Conservation (phyloP, 805 yeast species). For the Wickerhamiella azyma region DNA sequence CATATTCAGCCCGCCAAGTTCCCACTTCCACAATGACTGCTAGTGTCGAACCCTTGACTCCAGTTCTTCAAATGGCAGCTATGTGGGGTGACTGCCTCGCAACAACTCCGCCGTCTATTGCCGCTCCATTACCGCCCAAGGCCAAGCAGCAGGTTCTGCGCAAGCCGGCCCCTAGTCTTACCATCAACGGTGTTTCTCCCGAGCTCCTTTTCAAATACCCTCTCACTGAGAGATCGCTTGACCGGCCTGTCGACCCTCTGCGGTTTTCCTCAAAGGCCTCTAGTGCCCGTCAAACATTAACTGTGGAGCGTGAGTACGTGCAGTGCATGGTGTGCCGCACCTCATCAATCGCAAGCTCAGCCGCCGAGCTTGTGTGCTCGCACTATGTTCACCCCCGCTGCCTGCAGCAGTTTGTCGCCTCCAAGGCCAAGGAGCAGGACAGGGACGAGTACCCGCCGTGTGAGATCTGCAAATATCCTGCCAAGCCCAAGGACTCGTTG, state of each 20-base stretch:
- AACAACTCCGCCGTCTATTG: not conserved
- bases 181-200: no score
- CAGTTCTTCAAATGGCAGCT: not conserved
- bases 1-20: not conserved
- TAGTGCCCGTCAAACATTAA: not conserved
- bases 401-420: conserved; percentile 1
- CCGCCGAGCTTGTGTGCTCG: conserved; percentile 9
- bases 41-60: conserved; percentile 1
- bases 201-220: no score
- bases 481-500: conserved; percentile 8
- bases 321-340: conserved; percentile 10
- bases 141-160: not conserved
- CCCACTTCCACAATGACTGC: not conserved
- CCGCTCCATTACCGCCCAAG: not conserved
- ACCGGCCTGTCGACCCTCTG: not conserved
- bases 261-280: not conserved
- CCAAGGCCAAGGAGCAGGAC: not conserved
- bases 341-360: not conserved
- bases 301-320: conserved; percentile 4
- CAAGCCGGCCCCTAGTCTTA: not conserved
- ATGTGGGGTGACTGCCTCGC: not conserved
- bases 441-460: conserved; percentile 7
- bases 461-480: conserved; percentile 8
- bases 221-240: no score
- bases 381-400: conserved; percentile 9